These are phyloP conservation scores for Corymbia calophylla DNA, from an alignment of 441 rosid genomes.

Conservation along the genomic window DNA sequence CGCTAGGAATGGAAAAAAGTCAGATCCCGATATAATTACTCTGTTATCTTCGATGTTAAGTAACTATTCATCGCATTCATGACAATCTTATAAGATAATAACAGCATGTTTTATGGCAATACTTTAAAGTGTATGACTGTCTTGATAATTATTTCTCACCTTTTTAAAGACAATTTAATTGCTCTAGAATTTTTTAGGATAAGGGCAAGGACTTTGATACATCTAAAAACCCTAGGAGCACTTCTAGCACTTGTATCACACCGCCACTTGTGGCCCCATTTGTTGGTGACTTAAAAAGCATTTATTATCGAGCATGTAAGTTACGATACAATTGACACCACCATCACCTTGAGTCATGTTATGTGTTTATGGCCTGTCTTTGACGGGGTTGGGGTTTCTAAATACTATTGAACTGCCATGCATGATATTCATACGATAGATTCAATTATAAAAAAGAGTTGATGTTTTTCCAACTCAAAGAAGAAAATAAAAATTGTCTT, in stretches of 20 bases:
- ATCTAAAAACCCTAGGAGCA: neutral
- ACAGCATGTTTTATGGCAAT: fast-evolving
- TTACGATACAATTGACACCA: too few relatives aligned
- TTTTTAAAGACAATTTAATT: neutral
- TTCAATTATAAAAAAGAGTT: too few relatives aligned
- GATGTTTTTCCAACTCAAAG: neutral
- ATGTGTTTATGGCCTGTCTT: neutral
- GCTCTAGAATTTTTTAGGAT: fast-evolving
- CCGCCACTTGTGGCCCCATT: neutral
- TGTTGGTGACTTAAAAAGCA: too few relatives aligned
- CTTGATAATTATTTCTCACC: neutral
- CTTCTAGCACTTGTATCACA: neutral
- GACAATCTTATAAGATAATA: neutral
- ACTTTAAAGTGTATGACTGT: fast-evolving
- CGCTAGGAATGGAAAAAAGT: neutral
- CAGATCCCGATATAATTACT: neutral
- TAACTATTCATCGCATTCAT: neutral
- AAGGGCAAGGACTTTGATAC: neutral
- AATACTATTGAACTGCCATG: neutral
- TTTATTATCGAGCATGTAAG: too few relatives aligned
- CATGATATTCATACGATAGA: fast-evolving
- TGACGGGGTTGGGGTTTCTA: too few relatives aligned
- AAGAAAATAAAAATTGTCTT: too few relatives aligned
- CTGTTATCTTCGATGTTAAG: neutral
- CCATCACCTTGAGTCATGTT: fast-evolving